Base-by-base conservation (phyloP, 2,329 filamentous ascomycete genomes). In the Apiospora aurea region DNA sequence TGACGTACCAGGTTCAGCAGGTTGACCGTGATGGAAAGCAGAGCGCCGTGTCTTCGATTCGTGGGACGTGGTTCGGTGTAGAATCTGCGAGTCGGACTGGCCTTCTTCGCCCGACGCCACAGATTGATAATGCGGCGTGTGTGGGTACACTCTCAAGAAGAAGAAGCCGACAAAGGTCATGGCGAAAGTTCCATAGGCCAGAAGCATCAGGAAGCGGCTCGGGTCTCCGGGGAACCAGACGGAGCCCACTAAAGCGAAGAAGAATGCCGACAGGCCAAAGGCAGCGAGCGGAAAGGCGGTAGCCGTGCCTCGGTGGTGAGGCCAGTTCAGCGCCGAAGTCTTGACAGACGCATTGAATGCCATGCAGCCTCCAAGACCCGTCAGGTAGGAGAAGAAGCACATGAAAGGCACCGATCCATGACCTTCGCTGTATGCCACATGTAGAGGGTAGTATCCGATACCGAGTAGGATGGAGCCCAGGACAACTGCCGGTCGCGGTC, bases 181-280 rank as follows among this genome's bases (percentile, higher is more conserved):
- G 68, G 88, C 83, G 73, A 92, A 93, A 0, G 96, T 98, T 21
- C 95, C 95, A 74, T 90, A 86, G 4, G 95, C 91, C 53, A 99
- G 86, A 41, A 98, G 85, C 75, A 96, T 85, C 72, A 99, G 87
- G 77, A 98, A 95, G 51, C 89, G 89, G 71, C 92, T 92, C 0
- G 95, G 96, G 77, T 97, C 91, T 51, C 94, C 94, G 2, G 94
- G 93, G 79, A 97, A 95, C 53, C 94, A 85, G 67, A 97, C 79
- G 24, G 90, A 90, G 29, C 94, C 94, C 46, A 97, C 83, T 2
- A 92, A 87, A 0, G 96, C 96, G 84, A 98, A 99, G 85, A 98
- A 97, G 83, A 99, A 96, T 71, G 96, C 96, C 80, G 95, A 98
- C 72, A 99, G 84, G 3, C 96, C 96, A 79, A 98, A 98, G 3